Base-by-base conservation (phyloP, 2,329 filamentous ascomycete species). In the Alternaria rosae region DNA sequence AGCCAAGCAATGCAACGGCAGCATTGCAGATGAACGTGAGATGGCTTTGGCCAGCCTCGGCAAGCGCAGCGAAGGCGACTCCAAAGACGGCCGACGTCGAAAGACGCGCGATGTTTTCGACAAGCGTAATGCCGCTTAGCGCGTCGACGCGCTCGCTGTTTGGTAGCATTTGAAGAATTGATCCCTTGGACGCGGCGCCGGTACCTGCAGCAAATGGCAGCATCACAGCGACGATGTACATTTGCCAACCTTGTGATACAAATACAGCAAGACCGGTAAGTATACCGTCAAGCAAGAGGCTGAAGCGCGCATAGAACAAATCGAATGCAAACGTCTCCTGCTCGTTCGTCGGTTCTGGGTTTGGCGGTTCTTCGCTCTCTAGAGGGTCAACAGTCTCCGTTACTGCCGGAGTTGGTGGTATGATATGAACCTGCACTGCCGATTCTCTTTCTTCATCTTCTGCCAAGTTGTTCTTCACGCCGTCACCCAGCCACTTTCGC, bases 141-240 rank as follows among this genome's bases (percentile, higher is more conserved):
- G 90, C 90, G 70, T 92, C 90, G 0, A 86, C 84, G 0, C 89
- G 83, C 57, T 90, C 85, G 0, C 82, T 82, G 2, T 86, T 82
- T 0, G 88, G 81, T 45, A 89, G 89, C 88, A 92, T 90, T 59
- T 90, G 86, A 0, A 91, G 85, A 61, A 92, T 91, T n/a, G 90
- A 88, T 1, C 90, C 90, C 67, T 92, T 92, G 1, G 89, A 88
- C 0, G 90, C 88, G 0, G 89, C 85, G 0, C 89, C 90, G 0
- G 89, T 89, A 0, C 90, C 90, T 0, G 89, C 90, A 0, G 88
- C 89, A 28, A 92, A 86, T 0, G 90, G 90, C 0, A 92, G 82
- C 1, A 92, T 73, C 25, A 87, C 84, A 0, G 88, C 88, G 2
- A 89, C 86, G 0, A 91, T 76, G 69, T 91, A 92, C 48, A 92